Base-by-base conservation (phyloP, 352 stramenopile species). In the Globisporangium cederbergense region DNA sequence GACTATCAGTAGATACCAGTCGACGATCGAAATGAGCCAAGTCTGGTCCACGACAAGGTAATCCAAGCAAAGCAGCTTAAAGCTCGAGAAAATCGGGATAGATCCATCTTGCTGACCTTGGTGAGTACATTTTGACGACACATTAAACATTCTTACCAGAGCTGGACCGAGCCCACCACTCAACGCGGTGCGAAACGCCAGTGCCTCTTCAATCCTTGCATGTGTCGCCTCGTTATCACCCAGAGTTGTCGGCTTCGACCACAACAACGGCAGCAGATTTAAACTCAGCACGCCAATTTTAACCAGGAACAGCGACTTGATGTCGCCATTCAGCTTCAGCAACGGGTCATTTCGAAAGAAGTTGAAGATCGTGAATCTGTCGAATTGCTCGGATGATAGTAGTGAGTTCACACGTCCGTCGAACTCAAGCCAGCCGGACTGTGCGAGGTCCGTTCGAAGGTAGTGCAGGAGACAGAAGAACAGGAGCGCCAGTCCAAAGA, bases 21-120 rank as follows among this genome's bases (percentile, higher is more conserved):
- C 53, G 22, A 1, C 0, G 1, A 59, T 46, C n/a, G 36, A 34
- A 11, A 59, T 49, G 53, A 59, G n/a, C 34, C 38, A 59, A 3
- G 16, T 34, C 11, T 34, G 13, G 11, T 22, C 36, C 4, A 59
- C 9, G 7, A 59, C 53, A 2, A 59, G 6, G 53, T 36, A 49
- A 1, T 64, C 67, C 0, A 79, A 25, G 7, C 63, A 66, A 45
- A 72, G 20, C 32, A 79, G 36, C 40, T 79, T 70, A 54, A 73
- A 77, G 38, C 47, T 66, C 16, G 64, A 63, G 7, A 75, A 20
- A 10, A 67, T 14, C 16, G 8, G 30, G 22, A 13, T 4, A 20
- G 25, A 7, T 4, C 3, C 22, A 1, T 20, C 50, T 40, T 40
- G 9, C 13, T 60, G 22, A 9, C 6, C 1, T 60, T 11, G n/a